Base-by-base conservation (phyloP, 148 eudicot genomes). In the Mesembryanthemum crystallinum region DNA sequence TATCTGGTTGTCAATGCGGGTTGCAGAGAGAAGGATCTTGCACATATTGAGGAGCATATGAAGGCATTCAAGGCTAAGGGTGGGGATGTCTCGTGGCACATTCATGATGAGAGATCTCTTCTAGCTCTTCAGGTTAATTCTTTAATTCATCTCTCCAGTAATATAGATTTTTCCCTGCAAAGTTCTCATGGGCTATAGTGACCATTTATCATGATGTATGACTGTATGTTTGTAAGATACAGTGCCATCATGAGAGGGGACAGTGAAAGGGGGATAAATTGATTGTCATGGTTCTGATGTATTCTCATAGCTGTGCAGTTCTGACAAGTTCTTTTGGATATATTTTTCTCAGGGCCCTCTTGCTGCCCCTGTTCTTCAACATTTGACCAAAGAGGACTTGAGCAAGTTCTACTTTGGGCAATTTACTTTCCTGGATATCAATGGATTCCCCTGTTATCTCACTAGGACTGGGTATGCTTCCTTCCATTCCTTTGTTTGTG, bases 31-130 rank as follows among this genome's bases (percentile, higher is more conserved):
- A 94, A 94, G 84, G 98, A 94, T 92, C 86, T 94, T 76, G 97
- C 98, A 17, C 98, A 94, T 73, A 94, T 94, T 59, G 98, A 92
- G 82, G 98, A 89, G 82, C 98, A 94, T 79, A 94, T 94, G 98
- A 91, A 90, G 77, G 72, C 85, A 18, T 94, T 89, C 83, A 89
- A 82, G 78, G 88, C 98, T 42, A 90, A 94, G 89, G 98, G 98
- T 67, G 96, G 97, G 52, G 93, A 94, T 85, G 98, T 94, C 57
- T 86, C 92, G 8, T 94, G 98, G 98, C 96, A 94, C 74, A 94
- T 94, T 64, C 97, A 94, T 83, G 98, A 94, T 76, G 98, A 94
- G 79, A 76, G 98, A 80, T 92, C 98, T 80, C 96, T 94, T 70
- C 82, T 94, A 64, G 98, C 98, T 74, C 89, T 94, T 67, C 98